Evolutionary conservation across 2,329 filamentous ascomycete genomes (phyloP), one percentile per base, ranked within the genome.

Genomic region (Thyridium curvatum): DNA sequence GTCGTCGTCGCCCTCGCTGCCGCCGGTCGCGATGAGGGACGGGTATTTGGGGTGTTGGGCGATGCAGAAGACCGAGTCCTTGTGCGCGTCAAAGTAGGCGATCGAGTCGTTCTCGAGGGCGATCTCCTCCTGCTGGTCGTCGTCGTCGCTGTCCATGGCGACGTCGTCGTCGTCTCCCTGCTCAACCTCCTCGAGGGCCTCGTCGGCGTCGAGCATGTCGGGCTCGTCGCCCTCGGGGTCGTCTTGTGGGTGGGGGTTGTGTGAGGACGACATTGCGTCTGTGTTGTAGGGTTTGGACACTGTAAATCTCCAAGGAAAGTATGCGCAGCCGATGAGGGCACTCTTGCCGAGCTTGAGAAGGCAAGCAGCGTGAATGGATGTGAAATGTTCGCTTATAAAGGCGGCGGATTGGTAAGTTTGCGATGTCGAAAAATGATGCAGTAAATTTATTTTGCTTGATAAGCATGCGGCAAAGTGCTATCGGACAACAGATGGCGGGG

Each of bases 31-130:
- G 43, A 97, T 72, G 43, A 97, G 80, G 15, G 81, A 72, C 6
- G 84, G 79, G 55, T 85, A 74, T 7, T 80, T 69, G 4, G 93
- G 93, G 60, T 98, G 93, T 59, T 95, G 88, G 14, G 91, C 88
- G 59, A 98, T 93, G 64, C 86, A 81, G 69, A 96, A 98, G 55
- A 98, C 85, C 44, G 84, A 90, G 72, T 96, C 89, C 51, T 81
- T 84, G 68, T 96, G 88, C 29, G 67, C 64, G 68, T 97, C 93
- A 56, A 97, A 96, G 69, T 94, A 91, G 43, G 88, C 91, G 49
- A 83, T 72, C 48, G 88, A 94, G 71, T 98, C 91, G 71, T 97
- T 98, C 46, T 93, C 79, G 7, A 97, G 72, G 32, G 78, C 66
- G 32, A 96, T 79, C 59, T 93, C 87, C 50, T 82, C 74, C 18